phyloP scores from a whole-genome alignment of 2,329 filamentous ascomycete species.

The Shiraia sp. region DNA sequence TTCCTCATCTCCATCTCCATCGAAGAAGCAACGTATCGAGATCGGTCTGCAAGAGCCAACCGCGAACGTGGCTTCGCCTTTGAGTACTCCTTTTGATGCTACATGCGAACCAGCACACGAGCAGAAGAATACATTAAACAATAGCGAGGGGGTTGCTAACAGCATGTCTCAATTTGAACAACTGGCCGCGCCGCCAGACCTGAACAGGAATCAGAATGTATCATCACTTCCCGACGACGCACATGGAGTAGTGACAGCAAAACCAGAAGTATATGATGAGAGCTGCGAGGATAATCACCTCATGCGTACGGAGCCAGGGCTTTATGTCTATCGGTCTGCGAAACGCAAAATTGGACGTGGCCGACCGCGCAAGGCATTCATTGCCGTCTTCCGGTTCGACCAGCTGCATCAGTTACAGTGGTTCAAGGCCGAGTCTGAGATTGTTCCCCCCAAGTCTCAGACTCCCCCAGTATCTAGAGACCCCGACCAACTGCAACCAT shows the following conservation, averaged over 20 bases:
- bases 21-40: conserved; percentile 9
- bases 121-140: not conserved
- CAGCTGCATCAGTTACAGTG: conserved; percentile 42
- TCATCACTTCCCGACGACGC: no score
- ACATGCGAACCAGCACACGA: not conserved
- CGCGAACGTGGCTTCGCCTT: no score
- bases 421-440: conserved; percentile 25
- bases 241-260: no score
- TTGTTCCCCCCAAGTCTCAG: not conserved
- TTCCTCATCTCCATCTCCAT: not conserved
- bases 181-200: not conserved
- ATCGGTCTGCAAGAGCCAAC: no score
- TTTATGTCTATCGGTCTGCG: conserved; percentile 53
- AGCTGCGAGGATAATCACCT: conserved; percentile 19
- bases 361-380: conserved; percentile 48
- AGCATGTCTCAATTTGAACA: not conserved
- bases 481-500: no score
- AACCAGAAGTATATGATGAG: not conserved
- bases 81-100: not conserved
- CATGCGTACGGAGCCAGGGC: conserved; percentile 37
- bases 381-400: conserved; percentile 48
- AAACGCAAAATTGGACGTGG: conserved; percentile 43
- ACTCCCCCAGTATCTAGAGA: not conserved
- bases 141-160: no score
- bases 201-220: not conserved